These are phyloP conservation scores for Pythium volutum DNA, from an alignment of 352 stramenopile genomes.

Conservation along the genomic window DNA sequence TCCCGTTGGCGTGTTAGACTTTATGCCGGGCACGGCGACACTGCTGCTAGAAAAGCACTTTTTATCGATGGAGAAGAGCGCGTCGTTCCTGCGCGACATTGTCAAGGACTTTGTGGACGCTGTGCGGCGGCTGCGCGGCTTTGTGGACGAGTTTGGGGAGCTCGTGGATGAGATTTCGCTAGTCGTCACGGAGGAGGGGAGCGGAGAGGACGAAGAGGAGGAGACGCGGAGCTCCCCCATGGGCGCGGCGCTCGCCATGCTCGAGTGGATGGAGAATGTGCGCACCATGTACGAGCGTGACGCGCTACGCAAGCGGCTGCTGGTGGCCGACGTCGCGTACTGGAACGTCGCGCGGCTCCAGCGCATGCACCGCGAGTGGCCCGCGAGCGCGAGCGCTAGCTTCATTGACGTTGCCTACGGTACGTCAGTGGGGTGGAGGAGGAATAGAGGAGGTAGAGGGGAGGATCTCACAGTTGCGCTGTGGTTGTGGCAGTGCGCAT, in stretches of 20 bases:
- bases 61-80: conserved; percentile 63
- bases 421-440: conserved; percentile 22
- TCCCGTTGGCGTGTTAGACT: conserved; percentile 44
- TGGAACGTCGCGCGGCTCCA: conserved; percentile 37
- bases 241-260: conserved; percentile 22
- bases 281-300: conserved; percentile 66
- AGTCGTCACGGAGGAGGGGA: neutral
- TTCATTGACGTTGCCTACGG: conserved; percentile 53
- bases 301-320: conserved; percentile 45
- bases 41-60: conserved; percentile 66
- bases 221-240: neutral
- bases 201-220: conserved; percentile 4
- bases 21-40: conserved; percentile 32
- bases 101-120: conserved; percentile 46
- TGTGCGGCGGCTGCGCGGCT: conserved; percentile 37
- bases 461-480: neutral
- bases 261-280: conserved; percentile 80
- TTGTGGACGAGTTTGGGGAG: conserved; percentile 33
- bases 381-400: conserved; percentile 29
- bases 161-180: conserved; percentile 28
- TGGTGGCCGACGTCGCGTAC: conserved; percentile 57
- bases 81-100: conserved; percentile 50
- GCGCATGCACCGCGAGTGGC: conserved; percentile 44
- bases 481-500: conserved; percentile 12
- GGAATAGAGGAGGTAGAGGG: neutral